These are phyloP conservation scores for Trichoderma erinaceum DNA, from an alignment of 495 filamentous ascomycete genomes.

Conservation along the genomic window DNA sequence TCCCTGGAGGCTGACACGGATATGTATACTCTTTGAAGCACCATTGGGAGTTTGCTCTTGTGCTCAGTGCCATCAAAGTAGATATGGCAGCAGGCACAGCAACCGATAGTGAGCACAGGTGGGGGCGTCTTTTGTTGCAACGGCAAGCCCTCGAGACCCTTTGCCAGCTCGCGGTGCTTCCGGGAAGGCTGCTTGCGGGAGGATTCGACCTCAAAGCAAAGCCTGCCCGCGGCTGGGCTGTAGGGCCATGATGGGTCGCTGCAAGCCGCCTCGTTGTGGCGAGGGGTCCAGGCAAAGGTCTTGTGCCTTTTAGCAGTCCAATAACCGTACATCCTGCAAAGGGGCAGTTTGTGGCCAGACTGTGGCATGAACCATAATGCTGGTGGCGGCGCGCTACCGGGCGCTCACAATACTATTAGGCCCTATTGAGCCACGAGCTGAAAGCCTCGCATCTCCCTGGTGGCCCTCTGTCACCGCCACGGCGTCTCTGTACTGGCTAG, in stretches of 20 bases:
- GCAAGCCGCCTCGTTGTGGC: neutral
- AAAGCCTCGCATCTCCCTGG: neutral
- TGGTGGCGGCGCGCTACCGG: neutral
- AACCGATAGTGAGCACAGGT: neutral
- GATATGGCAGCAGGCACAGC: neutral
- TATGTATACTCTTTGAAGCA: neutral
- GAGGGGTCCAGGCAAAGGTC: neutral
- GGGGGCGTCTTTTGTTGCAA: neutral
- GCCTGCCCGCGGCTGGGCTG: neutral
- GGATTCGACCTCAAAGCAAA: neutral
- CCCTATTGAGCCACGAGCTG: slow-evolving; percentile 6
- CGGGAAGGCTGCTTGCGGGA: neutral
- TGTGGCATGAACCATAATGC: neutral
- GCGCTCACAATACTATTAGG: slow-evolving; percentile 1
- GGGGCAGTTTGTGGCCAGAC: neutral
- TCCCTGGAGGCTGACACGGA: slow-evolving; percentile 7
- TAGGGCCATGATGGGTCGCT: neutral
- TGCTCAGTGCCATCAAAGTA: neutral
- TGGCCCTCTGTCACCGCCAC: neutral
- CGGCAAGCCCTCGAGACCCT: neutral
- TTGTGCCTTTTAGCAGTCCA: neutral
- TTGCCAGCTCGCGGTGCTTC: neutral
- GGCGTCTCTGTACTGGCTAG: neutral
- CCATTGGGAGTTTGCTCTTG: neutral
- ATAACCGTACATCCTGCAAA: neutral